phyloP scores from a whole-genome alignment of 140 eudicot species.

The Erigeron philadelphicus region DNA sequence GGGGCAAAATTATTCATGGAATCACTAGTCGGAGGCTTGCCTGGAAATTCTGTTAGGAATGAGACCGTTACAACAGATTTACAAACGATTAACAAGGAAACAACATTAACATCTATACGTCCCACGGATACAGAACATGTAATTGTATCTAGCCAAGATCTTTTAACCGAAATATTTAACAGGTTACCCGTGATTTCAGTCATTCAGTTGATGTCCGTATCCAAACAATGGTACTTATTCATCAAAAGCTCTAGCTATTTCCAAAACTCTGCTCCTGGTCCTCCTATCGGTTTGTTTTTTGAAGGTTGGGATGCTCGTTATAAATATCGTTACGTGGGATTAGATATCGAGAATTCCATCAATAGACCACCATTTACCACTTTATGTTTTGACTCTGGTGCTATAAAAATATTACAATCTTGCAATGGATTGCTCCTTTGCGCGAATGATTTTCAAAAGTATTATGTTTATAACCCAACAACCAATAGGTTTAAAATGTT shows the following conservation, averaged over 20 bases:
- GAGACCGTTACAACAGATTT: constrained; percentile 16
- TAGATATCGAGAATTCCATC: constrained; percentile 17
- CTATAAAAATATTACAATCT: constrained; percentile 31
- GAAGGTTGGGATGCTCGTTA: constrained; percentile 34
- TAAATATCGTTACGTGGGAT: constrained; percentile 33
- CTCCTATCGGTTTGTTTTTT: constrained; percentile 31
- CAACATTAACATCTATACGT: constrained; percentile 13
- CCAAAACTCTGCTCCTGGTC: constrained; percentile 19
- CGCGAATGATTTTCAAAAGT: constrained; percentile 24
- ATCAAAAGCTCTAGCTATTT: constrained; percentile 25
- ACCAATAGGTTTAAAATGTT: constrained; percentile 22
- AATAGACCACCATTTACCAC: constrained; percentile 30
- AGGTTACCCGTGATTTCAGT: constrained; percentile 34
- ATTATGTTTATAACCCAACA: constrained; percentile 39
- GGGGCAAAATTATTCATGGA: constrained; percentile 24
- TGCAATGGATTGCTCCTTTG: constrained; percentile 42
- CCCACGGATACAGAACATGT: background rate
- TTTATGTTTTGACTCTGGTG: constrained; percentile 26
- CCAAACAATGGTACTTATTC: constrained; percentile 34
- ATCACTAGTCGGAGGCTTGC: constrained; percentile 2
- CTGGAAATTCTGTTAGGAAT: constrained; percentile 10
- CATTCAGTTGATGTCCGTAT: constrained; percentile 29
- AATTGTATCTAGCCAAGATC: constrained; percentile 32
- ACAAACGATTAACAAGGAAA: constrained; percentile 2
- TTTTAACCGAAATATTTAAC: constrained; percentile 32